These are phyloP conservation scores for Entomortierella lignicola DNA, from an alignment of 192 early-diverging fungal genomes.

Conservation along the genomic window DNA sequence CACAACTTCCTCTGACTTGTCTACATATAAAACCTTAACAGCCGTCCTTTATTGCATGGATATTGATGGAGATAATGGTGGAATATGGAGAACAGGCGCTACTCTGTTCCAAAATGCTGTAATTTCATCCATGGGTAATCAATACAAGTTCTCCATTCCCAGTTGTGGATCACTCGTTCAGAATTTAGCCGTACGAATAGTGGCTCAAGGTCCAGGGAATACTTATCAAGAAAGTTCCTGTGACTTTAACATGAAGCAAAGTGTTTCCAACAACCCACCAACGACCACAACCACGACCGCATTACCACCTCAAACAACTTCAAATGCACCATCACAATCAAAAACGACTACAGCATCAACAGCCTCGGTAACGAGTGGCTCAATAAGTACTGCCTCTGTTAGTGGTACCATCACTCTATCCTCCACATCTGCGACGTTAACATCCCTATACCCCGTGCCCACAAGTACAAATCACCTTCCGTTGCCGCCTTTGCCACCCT, in stretches of 20 bases:
- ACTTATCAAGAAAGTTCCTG: constrained; percentile 12
- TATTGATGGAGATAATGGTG: constrained; percentile 23
- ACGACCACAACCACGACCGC: constrained; percentile 15
- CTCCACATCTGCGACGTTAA: background rate
- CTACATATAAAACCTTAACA: constrained; percentile 14
- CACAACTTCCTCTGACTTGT: background rate
- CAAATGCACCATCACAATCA: background rate
- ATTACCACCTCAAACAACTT: too few relatives aligned
- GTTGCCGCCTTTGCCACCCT: background rate
- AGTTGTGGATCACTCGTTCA: constrained; percentile 28
- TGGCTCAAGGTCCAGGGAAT: background rate
- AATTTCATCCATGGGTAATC: background rate
- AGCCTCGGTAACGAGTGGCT: background rate
- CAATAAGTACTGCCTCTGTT: too few relatives aligned
- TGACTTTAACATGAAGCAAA: constrained; percentile 30
- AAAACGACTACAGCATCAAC: background rate
- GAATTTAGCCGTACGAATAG: constrained; percentile 37
- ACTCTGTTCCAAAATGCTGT: constrained; percentile 23
- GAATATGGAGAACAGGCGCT: constrained; percentile 24
- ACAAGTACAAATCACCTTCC: background rate
- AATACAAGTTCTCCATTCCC: constrained; percentile 23
- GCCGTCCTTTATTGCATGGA: constrained; percentile 53
- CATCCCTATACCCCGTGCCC: background rate
- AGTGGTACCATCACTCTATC: background rate
- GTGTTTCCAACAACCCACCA: background rate